Conservation (phyloP, 495 filamentous ascomycete genomes). For the Penicillium turbatum region DNA sequence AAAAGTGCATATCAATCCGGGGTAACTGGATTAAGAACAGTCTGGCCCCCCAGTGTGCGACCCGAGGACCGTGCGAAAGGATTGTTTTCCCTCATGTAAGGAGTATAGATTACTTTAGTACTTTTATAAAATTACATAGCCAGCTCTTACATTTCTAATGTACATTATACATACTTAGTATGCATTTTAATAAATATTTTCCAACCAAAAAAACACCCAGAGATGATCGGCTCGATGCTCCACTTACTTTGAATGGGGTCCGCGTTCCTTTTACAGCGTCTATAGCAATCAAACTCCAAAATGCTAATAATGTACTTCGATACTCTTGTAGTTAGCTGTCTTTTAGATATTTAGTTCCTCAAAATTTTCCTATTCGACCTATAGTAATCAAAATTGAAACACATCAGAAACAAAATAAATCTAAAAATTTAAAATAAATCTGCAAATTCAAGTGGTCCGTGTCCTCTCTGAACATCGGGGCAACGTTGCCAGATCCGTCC, state of each 20-base stretch:
- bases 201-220: not conserved
- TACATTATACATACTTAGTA: not conserved
- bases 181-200: not conserved
- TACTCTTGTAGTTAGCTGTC: not conserved
- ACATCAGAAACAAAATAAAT: not conserved
- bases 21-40: not conserved
- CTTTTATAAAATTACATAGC: not conserved
- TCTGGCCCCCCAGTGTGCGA: conserved; percentile 5
- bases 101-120: not conserved
- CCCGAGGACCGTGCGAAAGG: conserved; percentile 1
- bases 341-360: not conserved
- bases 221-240: not conserved
- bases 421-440: not conserved
- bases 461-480: conserved; percentile 27
- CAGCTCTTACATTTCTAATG: not conserved
- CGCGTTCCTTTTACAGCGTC: not conserved
- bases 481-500: conserved; percentile 29
- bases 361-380: not conserved
- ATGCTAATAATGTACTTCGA: too few relatives aligned
- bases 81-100: too few relatives aligned
- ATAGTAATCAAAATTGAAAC: not conserved
- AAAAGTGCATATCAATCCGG: conserved; percentile 7
- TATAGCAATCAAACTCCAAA: too few relatives aligned
- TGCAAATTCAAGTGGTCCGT: conserved; percentile 21
- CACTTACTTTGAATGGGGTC: not conserved